Conservation (phyloP, 805 yeast species). For the Scheffersomyces lignosus region DNA sequence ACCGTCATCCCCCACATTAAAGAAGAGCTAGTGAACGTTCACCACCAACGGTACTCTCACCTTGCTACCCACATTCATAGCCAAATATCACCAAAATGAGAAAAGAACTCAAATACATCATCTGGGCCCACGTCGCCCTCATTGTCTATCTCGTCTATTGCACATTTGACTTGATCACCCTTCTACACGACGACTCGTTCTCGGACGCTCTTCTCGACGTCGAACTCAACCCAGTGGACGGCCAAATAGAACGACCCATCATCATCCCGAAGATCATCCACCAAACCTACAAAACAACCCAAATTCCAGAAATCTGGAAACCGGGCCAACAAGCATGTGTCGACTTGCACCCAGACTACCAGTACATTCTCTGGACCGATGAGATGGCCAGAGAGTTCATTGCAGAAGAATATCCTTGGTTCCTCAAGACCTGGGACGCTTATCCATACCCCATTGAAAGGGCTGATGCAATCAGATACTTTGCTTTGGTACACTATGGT, state of each 20-base stretch:
- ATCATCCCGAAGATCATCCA: conserved; percentile 88
- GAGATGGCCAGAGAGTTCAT: conserved; percentile 78
- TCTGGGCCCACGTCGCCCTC: conserved; percentile 59
- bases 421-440: conserved; percentile 70
- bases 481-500: conserved; percentile 79
- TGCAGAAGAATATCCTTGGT: conserved; percentile 82
- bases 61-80: too few relatives aligned
- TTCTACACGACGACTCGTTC: conserved; percentile 71
- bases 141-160: conserved; percentile 57
- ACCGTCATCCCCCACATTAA: too few relatives aligned
- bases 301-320: conserved; percentile 80
- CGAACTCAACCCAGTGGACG: conserved; percentile 59
- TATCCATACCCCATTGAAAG: conserved; percentile 83
- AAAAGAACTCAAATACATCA: conserved; percentile 61
- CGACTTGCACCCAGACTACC: conserved; percentile 82
- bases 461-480: conserved; percentile 89
- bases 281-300: conserved; percentile 82
- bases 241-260: conserved; percentile 45
- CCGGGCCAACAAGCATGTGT: conserved; percentile 75
- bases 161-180: conserved; percentile 69
- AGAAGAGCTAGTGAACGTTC: too few relatives aligned
- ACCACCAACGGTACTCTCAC: too few relatives aligned
- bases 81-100: too few relatives aligned
- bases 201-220: conserved; percentile 60
- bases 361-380: conserved; percentile 90